Evolutionary conservation across 257 asterid species (phyloP).

Genomic region (Jacaranda copaia): DNA sequence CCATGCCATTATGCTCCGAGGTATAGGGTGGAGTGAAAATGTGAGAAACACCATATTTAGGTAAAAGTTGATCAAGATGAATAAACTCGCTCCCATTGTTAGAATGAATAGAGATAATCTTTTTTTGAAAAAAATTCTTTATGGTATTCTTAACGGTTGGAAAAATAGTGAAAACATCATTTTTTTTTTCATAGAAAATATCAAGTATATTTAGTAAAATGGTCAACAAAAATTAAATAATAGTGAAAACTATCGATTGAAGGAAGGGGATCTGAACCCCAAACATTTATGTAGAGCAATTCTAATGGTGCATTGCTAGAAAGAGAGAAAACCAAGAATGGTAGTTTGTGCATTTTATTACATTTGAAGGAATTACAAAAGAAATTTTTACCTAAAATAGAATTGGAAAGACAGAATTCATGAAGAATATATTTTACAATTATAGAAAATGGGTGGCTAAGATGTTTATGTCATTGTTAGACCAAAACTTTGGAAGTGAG

Average conservation of each 20-base stretch:
- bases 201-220: slow-evolving; percentile 15
- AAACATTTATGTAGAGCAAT: not conserved
- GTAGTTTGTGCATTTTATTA: not conserved
- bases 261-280: not conserved
- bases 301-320: not conserved
- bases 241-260: slow-evolving; percentile 12
- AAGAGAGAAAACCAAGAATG: not conserved
- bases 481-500: not conserved
- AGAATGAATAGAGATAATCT: not conserved
- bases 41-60: not conserved
- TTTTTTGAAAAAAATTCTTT: not conserved
- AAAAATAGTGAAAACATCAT: not conserved
- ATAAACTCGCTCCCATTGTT: not conserved
- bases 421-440: not conserved
- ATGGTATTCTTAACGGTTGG: not conserved
- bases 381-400: not conserved
- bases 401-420: not conserved
- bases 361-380: not conserved
- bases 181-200: slow-evolving; percentile 9
- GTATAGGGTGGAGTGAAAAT: not conserved
- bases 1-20: not conserved
- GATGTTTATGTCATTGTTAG: not conserved
- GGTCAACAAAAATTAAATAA: slow-evolving; percentile 33
- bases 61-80: too few species aligned
- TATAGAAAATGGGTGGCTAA: not conserved